A percentile compares a stretch with the other conserved stretches of the same genome.
Conservation (phyloP, 225 moss, liverwort and hornwort genomes). For the Sphagnum contortum region DNA sequence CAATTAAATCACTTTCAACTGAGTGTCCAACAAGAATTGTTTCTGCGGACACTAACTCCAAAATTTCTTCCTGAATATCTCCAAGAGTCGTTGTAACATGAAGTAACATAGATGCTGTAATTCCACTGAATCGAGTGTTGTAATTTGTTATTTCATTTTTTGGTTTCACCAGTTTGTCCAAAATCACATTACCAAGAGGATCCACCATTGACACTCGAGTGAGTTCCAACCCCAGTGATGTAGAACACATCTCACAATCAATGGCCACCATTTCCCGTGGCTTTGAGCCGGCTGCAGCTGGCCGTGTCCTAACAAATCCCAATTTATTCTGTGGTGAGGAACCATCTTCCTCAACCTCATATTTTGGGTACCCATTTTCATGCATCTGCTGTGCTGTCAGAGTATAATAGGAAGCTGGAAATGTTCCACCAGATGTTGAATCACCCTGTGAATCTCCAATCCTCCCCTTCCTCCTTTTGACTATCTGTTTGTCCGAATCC, state of each 20-base stretch:
- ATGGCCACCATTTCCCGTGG: slow-evolving; percentile 63
- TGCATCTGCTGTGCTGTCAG: slow-evolving; percentile 66
- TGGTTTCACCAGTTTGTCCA: slow-evolving; percentile 82
- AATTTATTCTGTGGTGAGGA: slow-evolving; percentile 1
- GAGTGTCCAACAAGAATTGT: slow-evolving; percentile 84
- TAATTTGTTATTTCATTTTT: slow-evolving; percentile 68
- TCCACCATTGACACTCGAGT: slow-evolving; percentile 74
- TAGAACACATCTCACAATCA: slow-evolving; percentile 99
- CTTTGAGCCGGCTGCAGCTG: slow-evolving; percentile 18
- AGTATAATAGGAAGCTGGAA: slow-evolving; percentile 49
- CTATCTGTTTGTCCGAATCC: slow-evolving; percentile 1
- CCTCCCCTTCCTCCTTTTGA: neutral
- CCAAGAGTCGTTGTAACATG: slow-evolving; percentile 58
- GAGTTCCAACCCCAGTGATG: slow-evolving; percentile 65
- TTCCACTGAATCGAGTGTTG: slow-evolving; percentile 82
- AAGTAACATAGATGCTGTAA: slow-evolving; percentile 72
- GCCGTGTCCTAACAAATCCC: slow-evolving; percentile 55
- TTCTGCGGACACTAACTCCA: slow-evolving; percentile 55
- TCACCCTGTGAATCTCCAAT: slow-evolving; percentile 2
- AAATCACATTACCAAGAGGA: slow-evolving; percentile 36
- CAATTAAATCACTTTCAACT: slow-evolving; percentile 70
- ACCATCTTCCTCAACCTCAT: slow-evolving; percentile 20
- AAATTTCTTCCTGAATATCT: slow-evolving; percentile 62
- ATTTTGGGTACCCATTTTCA: slow-evolving; percentile 64
- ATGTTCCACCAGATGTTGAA: slow-evolving; percentile 10